Evolutionary conservation across 306 rosid species (phyloP), one percentile per base, ranked within the genome.

Genomic region (Malus domestica): DNA sequence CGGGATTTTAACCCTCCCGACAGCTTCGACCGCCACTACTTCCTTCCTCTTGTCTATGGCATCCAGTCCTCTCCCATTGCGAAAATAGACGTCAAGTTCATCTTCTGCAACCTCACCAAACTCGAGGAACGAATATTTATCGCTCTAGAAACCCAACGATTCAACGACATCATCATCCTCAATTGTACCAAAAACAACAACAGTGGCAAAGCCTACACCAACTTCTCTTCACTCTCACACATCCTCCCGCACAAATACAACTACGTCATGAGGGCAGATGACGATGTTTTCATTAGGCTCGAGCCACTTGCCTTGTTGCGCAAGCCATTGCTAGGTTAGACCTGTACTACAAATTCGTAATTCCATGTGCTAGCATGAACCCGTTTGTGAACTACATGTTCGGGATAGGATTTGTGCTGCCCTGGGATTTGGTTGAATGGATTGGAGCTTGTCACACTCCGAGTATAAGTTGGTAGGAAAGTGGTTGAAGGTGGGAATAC

Each of bases 341-440:
- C 33, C 27, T 80, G 74, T 77, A 80, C 25, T 80, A 73, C 10
- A 79, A 80, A 19, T 84, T 76, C 45, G 84, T 80, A 3, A 76
- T 84, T 30, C 87, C 82, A 68, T 80, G 82, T 61, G 10, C 7
- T 2, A 73, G 82, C 66, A 63, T 9, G 51, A 74, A 80, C 55
- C 77, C 80, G 10, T 68, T 42, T 55, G 70, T 70, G 74, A 74
- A 74, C 15, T 80, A 80, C 66, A 73, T 80, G 82, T 80, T 82
- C 2, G 78, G 82, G n/a, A 84, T 80, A 84, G 71, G 84, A 14
- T 80, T 72, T 67, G 35, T 84, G 87, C 6, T 80, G 67, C 80
- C 80, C 10, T 80, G 85, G 87, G 87, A 84, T 71, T 51, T 80
- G 72, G 82, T 84, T 55, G 80, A 77, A 42, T 77, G 85, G 84